phyloP scores from a whole-genome alignment of 1,284 basidiomycete species.

The Cryptococcus sp. region DNA sequence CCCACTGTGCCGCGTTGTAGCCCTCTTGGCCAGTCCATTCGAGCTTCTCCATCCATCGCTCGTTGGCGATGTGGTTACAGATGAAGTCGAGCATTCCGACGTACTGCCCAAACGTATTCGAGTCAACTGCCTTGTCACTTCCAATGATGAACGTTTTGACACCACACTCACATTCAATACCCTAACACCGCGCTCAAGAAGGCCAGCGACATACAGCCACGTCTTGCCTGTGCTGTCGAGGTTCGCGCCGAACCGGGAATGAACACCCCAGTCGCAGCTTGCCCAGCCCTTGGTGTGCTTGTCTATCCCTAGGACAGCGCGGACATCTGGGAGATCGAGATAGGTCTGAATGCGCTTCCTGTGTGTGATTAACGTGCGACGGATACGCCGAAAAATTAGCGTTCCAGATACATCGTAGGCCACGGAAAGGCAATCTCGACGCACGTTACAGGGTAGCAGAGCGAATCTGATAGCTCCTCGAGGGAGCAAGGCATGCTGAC shows the following conservation, averaged over 20 bases:
- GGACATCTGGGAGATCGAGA: slow-evolving; percentile 62
- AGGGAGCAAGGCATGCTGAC: slow-evolving; percentile 62
- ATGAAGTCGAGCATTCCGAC: slow-evolving; percentile 69
- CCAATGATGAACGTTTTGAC: too few species aligned
- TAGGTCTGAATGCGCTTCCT: slow-evolving; percentile 55
- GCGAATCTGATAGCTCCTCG: slow-evolving; percentile 49
- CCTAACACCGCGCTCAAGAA: slow-evolving; percentile 72
- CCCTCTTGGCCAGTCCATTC: slow-evolving; percentile 65
- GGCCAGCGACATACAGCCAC: slow-evolving; percentile 63
- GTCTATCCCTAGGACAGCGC: slow-evolving; percentile 64
- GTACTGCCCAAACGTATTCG: slow-evolving; percentile 17
- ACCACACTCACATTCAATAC: slow-evolving; percentile 60
- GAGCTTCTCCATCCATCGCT: slow-evolving; percentile 63
- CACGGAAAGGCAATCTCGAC: slow-evolving; percentile 10
- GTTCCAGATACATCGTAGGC: too few species aligned
- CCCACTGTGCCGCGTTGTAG: slow-evolving; percentile 54
- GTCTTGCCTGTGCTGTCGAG: slow-evolving; percentile 48
- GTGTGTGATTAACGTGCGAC: background rate
- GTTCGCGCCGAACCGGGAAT: slow-evolving; percentile 30
- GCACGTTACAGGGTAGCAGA: slow-evolving; percentile 54
- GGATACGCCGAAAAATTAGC: too few species aligned
- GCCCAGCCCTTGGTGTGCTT: slow-evolving; percentile 59
- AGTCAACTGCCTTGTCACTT: background rate
- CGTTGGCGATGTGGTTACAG: slow-evolving; percentile 71
- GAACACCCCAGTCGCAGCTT: slow-evolving; percentile 57